Conservation (phyloP, 2,329 filamentous ascomycete species). For the Penicillium brevicompactum region DNA sequence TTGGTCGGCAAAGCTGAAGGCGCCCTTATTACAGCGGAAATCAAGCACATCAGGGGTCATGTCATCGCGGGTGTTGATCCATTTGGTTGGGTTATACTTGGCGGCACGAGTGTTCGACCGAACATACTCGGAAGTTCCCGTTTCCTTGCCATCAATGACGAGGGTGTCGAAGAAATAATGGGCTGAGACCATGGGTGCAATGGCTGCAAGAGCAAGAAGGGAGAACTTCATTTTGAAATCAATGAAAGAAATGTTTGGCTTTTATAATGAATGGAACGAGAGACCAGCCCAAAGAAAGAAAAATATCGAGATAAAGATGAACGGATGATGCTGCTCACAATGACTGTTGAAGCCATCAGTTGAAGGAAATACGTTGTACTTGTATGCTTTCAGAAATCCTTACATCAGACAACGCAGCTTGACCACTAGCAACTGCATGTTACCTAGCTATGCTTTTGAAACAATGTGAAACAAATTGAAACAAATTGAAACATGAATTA, state of each 20-base stretch:
- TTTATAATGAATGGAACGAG: not conserved
- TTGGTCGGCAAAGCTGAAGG: conserved; percentile 1
- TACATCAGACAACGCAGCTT: not conserved
- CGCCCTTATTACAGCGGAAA: conserved; percentile 1
- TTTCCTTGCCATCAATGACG: conserved; percentile 12
- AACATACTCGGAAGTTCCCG: not conserved
- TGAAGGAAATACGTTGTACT: not conserved
- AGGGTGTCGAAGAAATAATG: conserved; percentile 18
- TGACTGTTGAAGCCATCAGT: not conserved
- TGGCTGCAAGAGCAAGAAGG: not conserved
- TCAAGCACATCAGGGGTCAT: not conserved
- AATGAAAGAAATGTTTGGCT: not conserved
- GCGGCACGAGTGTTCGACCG: conserved; percentile 10
- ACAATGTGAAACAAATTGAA: too few relatives aligned
- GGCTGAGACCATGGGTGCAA: conserved; percentile 4
- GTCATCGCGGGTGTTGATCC: conserved; percentile 3
- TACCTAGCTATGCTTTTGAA: not conserved
- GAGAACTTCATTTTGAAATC: conserved; percentile 1
- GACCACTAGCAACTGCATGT: not conserved
- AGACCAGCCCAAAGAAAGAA: not conserved
- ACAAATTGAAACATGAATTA: too few relatives aligned
- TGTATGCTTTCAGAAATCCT: not conserved
- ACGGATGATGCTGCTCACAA: not conserved
- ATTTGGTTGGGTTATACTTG: conserved; percentile 18
- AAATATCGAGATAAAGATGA: not conserved